phyloP scores from a whole-genome alignment of 495 filamentous ascomycete genomes.

The Xylaria scruposa region DNA sequence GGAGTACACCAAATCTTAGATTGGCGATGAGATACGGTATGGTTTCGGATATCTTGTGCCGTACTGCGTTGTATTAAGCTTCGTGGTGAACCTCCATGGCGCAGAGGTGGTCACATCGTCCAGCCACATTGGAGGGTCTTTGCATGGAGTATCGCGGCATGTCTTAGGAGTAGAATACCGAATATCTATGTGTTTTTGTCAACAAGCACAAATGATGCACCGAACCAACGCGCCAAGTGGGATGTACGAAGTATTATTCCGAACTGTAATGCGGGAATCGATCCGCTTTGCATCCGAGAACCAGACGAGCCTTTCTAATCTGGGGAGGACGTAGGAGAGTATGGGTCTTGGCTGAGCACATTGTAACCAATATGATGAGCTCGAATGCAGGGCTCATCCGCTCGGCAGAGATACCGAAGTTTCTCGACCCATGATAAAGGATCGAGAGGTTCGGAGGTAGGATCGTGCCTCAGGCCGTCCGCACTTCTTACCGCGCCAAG shows the following conservation, averaged over 20 bases:
- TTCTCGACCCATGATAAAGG: slow-evolving; percentile 12
- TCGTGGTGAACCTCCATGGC: not conserved
- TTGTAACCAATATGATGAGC: slow-evolving; percentile 4
- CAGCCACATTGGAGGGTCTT: not conserved
- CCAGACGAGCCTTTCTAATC: slow-evolving; percentile 9
- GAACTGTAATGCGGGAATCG: not conserved
- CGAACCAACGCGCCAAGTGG: not conserved
- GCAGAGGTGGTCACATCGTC: not conserved
- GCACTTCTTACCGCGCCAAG: slow-evolving; percentile 17
- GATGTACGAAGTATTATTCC: not conserved
- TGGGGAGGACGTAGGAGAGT: slow-evolving; percentile 1
- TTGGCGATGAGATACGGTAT: slow-evolving; percentile 10
- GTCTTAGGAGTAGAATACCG: not conserved
- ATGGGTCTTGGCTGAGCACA: slow-evolving; percentile 1
- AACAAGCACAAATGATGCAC: not conserved
- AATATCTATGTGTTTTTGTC: not conserved
- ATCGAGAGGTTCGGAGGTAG: slow-evolving; percentile 4
- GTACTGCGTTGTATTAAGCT: slow-evolving; percentile 17
- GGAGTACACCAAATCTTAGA: not conserved
- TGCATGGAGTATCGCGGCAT: slow-evolving; percentile 15
- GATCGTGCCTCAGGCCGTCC: slow-evolving; percentile 11
- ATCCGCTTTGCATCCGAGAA: slow-evolving; percentile 19
- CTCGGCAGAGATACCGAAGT: slow-evolving; percentile 15
- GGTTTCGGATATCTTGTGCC: slow-evolving; percentile 20
- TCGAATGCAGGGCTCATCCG: not conserved